Conservation (phyloP, 2,329 filamentous ascomycete genomes). For the Diaporthe humulicola region DNA sequence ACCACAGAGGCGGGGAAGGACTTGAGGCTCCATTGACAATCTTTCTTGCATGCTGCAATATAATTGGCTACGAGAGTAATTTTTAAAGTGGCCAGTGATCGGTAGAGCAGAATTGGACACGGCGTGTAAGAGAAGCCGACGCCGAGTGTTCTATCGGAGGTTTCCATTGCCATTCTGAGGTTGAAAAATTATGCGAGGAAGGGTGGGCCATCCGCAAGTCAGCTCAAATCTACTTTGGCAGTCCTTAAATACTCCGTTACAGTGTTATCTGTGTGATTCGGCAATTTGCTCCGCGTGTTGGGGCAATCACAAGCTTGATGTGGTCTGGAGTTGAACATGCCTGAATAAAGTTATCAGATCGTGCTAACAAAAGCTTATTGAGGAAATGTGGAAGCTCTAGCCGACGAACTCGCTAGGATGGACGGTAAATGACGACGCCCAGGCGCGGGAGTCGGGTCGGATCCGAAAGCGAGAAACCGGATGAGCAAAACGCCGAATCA, state of each 20-base stretch:
- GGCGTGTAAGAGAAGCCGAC: not conserved
- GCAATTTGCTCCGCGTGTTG: not conserved
- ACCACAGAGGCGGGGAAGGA: not conserved
- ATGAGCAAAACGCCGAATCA: slow-evolving; percentile 1
- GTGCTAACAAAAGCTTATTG: not conserved
- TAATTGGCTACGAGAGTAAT: not conserved
- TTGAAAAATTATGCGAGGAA: not conserved
- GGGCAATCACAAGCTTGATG: not conserved
- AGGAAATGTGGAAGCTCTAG: not conserved
- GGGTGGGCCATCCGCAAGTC: not conserved
- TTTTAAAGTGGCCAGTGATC: not conserved
- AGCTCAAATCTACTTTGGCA: not conserved
- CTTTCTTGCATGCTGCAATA: too few species aligned
- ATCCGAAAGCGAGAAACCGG: slow-evolving; percentile 4
- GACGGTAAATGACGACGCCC: slow-evolving; percentile 4
- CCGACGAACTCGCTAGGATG: not conserved
- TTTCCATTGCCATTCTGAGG: too few species aligned
- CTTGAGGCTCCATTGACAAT: too few species aligned
- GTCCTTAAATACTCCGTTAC: too few species aligned
- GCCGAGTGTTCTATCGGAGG: not conserved
- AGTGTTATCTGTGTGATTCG: too few species aligned
- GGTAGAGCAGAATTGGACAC: not conserved
- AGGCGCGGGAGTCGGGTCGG: not conserved
- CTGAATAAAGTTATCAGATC: slow-evolving; percentile 17
- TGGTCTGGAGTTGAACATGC: not conserved